Evolutionary conservation across 148 eudicot genomes (phyloP).

Genomic region (Diospyros lotus): DNA sequence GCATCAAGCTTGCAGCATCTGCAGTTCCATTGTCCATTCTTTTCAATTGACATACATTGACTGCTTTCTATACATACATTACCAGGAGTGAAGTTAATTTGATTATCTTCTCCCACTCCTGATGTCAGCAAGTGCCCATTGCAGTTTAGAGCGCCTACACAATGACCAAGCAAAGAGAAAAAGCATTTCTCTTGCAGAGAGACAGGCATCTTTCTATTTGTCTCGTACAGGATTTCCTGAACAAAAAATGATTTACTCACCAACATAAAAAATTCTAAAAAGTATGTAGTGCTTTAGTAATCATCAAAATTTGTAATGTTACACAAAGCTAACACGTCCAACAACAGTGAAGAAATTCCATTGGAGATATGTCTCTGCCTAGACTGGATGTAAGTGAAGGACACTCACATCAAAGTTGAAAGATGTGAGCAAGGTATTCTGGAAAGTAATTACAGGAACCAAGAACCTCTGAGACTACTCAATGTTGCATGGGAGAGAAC

Average conservation of each 20-base stretch:
- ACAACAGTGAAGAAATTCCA: background rate
- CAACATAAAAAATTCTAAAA: background rate
- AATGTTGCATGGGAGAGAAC: too few relatives aligned
- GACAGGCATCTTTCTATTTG: conserved; percentile 53
- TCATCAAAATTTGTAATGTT: background rate
- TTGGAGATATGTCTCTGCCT: too few relatives aligned
- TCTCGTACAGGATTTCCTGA: conserved; percentile 52
- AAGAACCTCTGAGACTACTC: too few relatives aligned
- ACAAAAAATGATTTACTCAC: background rate
- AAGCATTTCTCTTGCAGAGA: conserved; percentile 56
- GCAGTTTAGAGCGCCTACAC: conserved; percentile 26
- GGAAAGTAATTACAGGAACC: too few relatives aligned
- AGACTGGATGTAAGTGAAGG: too few relatives aligned
- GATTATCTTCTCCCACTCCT: conserved; percentile 22
- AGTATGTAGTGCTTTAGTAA: background rate
- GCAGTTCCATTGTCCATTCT: conserved; percentile 24
- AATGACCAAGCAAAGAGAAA: conserved; percentile 62
- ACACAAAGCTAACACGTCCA: background rate
- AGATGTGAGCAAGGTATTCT: too few relatives aligned
- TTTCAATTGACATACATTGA: conserved; percentile 17
- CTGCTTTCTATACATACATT: conserved; percentile 12
- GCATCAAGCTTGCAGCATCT: conserved; percentile 34
- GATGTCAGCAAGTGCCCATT: conserved; percentile 15
- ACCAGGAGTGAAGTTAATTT: conserved; percentile 4
- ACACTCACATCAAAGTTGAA: too few relatives aligned